These are phyloP conservation scores for Deuterostichococcus epilithicus DNA, from an alignment of 139 green algal species.

Conservation along the genomic window DNA sequence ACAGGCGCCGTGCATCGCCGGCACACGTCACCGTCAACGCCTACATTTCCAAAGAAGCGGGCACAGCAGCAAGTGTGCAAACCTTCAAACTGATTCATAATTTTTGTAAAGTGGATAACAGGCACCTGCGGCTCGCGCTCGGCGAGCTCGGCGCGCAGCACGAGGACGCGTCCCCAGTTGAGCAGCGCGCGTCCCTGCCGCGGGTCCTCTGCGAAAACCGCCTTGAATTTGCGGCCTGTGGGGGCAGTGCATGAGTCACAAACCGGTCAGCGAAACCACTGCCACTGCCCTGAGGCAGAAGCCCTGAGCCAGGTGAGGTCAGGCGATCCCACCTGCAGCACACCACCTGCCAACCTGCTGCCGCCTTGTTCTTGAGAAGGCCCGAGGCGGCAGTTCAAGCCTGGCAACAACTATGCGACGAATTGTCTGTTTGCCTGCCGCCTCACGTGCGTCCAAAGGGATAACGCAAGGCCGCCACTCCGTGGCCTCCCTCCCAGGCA, in stretches of 20 bases:
- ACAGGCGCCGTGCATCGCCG: too few relatives aligned
- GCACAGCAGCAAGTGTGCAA: too few relatives aligned
- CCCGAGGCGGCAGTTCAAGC: background rate
- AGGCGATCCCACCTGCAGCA: background rate
- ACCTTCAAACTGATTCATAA: background rate
- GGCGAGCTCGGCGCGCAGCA: conserved; percentile 15
- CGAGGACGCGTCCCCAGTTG: conserved; percentile 23
- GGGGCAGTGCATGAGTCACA: background rate
- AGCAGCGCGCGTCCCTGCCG: conserved; percentile 8
- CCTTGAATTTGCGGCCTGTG: conserved; percentile 14
- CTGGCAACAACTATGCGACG: background rate
- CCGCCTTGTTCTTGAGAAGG: background rate
- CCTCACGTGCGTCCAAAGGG: too few relatives aligned
- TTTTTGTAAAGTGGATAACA: too few relatives aligned
- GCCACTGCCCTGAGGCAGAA: background rate
- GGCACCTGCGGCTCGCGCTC: background rate
- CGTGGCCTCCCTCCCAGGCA: too few relatives aligned
- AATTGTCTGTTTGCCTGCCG: too few relatives aligned
- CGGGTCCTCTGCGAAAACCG: conserved; percentile 3
- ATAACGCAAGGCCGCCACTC: too few relatives aligned
- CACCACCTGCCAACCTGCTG: background rate
- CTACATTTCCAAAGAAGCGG: too few relatives aligned
- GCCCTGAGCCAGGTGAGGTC: background rate
- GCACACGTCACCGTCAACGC: too few relatives aligned
- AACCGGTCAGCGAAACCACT: too few relatives aligned